Evolutionary conservation across 495 filamentous ascomycete species (phyloP).

Genomic region (Viridothelium virens): DNA sequence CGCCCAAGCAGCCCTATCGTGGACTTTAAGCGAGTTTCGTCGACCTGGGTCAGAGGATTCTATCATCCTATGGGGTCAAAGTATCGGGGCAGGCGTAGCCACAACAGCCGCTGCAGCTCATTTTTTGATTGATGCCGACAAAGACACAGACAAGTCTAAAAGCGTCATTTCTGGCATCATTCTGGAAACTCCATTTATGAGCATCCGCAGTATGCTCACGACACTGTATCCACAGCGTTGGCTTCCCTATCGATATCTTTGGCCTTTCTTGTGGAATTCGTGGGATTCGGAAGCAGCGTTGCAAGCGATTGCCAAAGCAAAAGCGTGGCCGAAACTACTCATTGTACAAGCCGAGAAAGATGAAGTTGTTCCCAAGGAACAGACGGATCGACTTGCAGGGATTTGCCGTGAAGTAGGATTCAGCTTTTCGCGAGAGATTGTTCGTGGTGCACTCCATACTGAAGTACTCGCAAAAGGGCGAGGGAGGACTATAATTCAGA

Average conservation of each 20-base stretch:
- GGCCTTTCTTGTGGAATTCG: constrained; percentile 46
- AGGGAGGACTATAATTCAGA: background rate
- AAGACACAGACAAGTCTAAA: constrained; percentile 10
- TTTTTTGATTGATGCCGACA: constrained; percentile 32
- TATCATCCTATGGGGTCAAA: constrained; percentile 73
- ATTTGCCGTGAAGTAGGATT: constrained; percentile 33
- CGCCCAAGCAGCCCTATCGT: constrained; percentile 21
- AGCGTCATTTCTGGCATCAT: constrained; percentile 39
- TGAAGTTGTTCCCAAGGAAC: constrained; percentile 57
- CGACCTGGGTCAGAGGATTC: background rate
- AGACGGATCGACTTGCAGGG: constrained; percentile 44
- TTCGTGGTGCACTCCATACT: constrained; percentile 47
- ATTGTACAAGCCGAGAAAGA: constrained; percentile 58
- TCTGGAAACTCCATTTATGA: constrained; percentile 71
- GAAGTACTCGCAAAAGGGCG: constrained; percentile 29
- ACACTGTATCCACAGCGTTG: constrained; percentile 74
- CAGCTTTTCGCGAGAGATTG: constrained; percentile 31
- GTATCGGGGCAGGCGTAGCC: constrained; percentile 57
- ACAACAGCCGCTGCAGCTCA: constrained; percentile 48
- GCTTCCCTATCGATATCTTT: constrained; percentile 65
- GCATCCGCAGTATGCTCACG: constrained; percentile 62
- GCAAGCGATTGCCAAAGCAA: constrained; percentile 31
- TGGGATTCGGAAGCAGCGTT: constrained; percentile 44
- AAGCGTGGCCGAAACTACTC: constrained; percentile 39
- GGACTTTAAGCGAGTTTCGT: background rate